phyloP scores from a whole-genome alignment of 805 yeast species.

The Candida ponderosae region DNA sequence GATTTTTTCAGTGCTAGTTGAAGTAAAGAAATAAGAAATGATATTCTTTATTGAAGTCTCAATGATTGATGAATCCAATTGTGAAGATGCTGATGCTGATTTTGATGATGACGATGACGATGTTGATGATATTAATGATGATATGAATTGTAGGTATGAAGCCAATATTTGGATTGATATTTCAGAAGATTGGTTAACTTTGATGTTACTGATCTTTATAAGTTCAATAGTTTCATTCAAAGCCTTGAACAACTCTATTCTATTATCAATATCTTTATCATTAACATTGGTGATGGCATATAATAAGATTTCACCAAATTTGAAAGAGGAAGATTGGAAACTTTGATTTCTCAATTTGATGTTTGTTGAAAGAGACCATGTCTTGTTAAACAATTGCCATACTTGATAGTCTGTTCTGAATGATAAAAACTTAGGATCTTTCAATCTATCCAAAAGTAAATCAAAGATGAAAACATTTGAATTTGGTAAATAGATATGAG shows the following conservation, averaged over 20 bases:
- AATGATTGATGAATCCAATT: too few species aligned
- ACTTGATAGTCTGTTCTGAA: conserved; percentile 35
- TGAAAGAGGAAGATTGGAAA: conserved; percentile 28
- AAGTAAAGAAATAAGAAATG: conserved; percentile 7
- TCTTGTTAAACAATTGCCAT: conserved; percentile 43
- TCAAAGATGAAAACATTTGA: conserved; percentile 47
- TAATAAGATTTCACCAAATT: conserved; percentile 28
- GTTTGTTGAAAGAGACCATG: conserved; percentile 27
- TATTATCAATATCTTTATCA: neutral
- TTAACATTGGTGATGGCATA: conserved; percentile 15
- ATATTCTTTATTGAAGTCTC: conserved; percentile 7
- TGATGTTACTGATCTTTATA: neutral
- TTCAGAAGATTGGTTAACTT: conserved; percentile 3
- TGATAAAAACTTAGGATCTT: conserved; percentile 32
- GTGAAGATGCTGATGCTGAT: too few species aligned
- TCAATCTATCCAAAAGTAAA: conserved; percentile 51
- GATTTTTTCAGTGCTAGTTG: conserved; percentile 9
- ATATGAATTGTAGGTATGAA: conserved; percentile 14
- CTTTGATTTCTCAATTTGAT: conserved; percentile 27
- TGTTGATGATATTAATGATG: conserved; percentile 8
- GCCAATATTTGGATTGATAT: conserved; percentile 7
- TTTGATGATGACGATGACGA: neutral
- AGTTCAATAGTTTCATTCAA: conserved; percentile 8
- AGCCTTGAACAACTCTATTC: neutral
- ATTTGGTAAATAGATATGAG: conserved; percentile 44